phyloP scores from a whole-genome alignment of 139 green algal genomes.

The Ulvella scutata region DNA sequence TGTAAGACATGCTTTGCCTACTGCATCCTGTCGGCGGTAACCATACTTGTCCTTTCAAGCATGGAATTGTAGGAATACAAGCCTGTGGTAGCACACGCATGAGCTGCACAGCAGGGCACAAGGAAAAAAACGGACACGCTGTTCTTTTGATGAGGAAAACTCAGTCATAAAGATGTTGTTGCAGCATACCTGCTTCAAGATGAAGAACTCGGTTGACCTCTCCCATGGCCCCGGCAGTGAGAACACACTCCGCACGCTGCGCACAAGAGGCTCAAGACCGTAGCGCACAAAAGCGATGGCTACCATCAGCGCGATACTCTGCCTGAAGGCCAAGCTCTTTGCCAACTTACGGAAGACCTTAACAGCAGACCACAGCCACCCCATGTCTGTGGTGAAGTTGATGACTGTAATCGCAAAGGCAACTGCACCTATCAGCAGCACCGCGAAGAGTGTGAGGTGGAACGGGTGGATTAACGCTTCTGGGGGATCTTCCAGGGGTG shows the following conservation, averaged over 20 bases:
- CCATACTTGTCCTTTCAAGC: too few relatives aligned
- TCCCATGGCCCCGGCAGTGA: slow-evolving; percentile 25
- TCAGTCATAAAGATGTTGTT: neutral
- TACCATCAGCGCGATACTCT: slow-evolving; percentile 17
- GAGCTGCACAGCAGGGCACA: too few relatives aligned
- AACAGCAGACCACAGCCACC: slow-evolving; percentile 13
- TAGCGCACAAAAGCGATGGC: neutral
- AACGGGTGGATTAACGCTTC: slow-evolving; percentile 6
- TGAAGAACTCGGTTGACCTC: slow-evolving; percentile 26
- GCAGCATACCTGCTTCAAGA: neutral
- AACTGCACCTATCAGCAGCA: slow-evolving; percentile 26
- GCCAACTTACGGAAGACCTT: slow-evolving; percentile 36
- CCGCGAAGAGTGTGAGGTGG: slow-evolving; percentile 18
- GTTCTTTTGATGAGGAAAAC: neutral
- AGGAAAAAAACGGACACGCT: too few relatives aligned
- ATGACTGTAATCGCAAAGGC: slow-evolving; percentile 33
- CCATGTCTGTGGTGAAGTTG: slow-evolving; percentile 33
- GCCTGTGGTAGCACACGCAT: too few relatives aligned
- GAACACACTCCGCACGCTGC: slow-evolving; percentile 19
- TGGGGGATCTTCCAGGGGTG: neutral
- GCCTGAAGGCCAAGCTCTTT: slow-evolving; percentile 51
- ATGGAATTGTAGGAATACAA: too few relatives aligned
- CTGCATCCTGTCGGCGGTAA: too few relatives aligned
- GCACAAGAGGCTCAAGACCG: slow-evolving; percentile 34
- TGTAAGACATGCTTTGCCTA: too few relatives aligned